Base-by-base conservation (phyloP, 306 rosid genomes). In the Hippophae tibetana region DNA sequence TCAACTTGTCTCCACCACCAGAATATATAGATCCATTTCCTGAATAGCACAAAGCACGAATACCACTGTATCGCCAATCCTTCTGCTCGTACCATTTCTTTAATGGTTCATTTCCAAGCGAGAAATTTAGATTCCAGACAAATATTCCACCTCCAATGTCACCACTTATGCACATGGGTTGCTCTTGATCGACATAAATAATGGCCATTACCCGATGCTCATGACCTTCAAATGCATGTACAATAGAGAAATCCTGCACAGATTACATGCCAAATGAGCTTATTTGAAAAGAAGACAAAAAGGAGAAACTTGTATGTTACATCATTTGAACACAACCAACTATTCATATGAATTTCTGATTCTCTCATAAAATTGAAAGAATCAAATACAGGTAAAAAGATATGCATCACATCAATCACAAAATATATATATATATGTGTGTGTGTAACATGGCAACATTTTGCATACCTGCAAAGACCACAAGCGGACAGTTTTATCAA, bases 21-120 rank as follows among this genome's bases (percentile, higher is more conserved):
- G 95, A 76, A 66, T 90, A 87, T 47, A 90, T 69, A 69, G 62
- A 78, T 60, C 66, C 78, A 62, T 61, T 79, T 76, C 69, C 64
- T 10, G 74, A 84, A 75, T 71, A 72, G 71, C 77, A 63, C 84
- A 90, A 25, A 52, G 89, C 79, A 75, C 87, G 98, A 73, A 90
- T 90, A 27, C 98, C 98, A 58, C 86, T 85, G 61, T 72, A 90
- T 68, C 98, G 95, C 98, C 98, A 87, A 85, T 90, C 98, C 74
- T 85, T 87, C 71, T 74, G 73, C 68, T 90, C 98, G 10, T 60
- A 60, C 87, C 94, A 85, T 75, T 76, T 90, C 72, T 74, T 83
- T 43, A 83, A 70, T 54, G 98, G 96, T 31, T 75, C 86, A 72
- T 76, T 75, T 69, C 69, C 55, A 42, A 87, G 69, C 56, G 96